Evolutionary conservation across 257 asterid species (phyloP), one percentile per base, ranked within the genome.

Genomic region (Solanum tacnaense): DNA sequence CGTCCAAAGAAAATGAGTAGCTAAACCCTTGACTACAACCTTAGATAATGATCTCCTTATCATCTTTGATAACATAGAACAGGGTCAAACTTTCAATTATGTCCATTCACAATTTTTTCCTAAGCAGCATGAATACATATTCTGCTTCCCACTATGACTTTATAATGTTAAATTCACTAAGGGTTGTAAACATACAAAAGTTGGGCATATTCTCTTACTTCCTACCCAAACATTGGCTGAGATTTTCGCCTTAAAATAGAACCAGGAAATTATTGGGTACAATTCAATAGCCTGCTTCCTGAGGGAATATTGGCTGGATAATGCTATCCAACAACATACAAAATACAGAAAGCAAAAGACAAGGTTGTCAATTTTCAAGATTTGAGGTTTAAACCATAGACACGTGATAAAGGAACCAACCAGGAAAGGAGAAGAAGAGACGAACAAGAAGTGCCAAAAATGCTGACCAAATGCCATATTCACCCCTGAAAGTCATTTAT

Each of bases 391-490:
- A 82, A 82, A 20, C 39, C 86, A 82, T 52, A 49, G 86, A n/a
- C 46, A n/a, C 46, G 31, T 82, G 58, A 82, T 82, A 29, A 82
- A 82, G 86, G 31, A n/a, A 58, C 13, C 29, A 52, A 86, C 58
- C 29, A 2, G 99, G 99, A 72, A 97, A 93, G 88, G 23, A 88
- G 92, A 93, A 95, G 94, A 97, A 97, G 56, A 97, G 96, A 29
- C 98, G 98, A 83, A 94, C 96, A 32, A 97, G 92, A 92, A 97
- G 96, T 87, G 98, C 96, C 91, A 96, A 89, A 94, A 97, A 95
- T 85, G 99, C 99, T 89, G 95, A 88, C 99, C 99, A 97, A 73
- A 95, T 76, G 85, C 99, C 99, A 93, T 97, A 95, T 90, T 97
- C 98, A 34, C 98, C 95, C 93, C 99, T 97, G 95, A 83, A 91